Percentiles rank a stretch among this genome's conserved stretches.
Conservation (phyloP, 495 filamentous ascomycete species). For the Penicillium malachiteum region DNA sequence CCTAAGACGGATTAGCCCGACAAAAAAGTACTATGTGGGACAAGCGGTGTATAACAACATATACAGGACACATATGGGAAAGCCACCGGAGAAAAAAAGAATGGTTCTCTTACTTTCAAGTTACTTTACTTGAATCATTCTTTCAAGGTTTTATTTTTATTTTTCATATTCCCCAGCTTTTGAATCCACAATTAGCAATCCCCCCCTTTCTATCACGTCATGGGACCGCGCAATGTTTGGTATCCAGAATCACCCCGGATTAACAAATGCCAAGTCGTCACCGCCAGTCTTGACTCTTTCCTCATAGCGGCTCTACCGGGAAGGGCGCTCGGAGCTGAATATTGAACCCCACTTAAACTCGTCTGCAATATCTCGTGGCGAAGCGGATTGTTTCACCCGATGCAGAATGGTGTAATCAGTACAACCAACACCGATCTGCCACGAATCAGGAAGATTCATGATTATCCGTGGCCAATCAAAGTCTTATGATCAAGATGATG, state of each 20-base stretch:
- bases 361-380: background rate
- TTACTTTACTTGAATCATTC: no score
- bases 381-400: slow-evolving; percentile 24
- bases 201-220: slow-evolving; percentile 34
- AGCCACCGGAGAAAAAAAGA: background rate
- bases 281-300: background rate
- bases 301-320: background rate
- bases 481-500: no score
- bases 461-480: no score
- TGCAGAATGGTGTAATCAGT: slow-evolving; percentile 18
- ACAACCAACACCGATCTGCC: background rate
- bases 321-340: background rate
- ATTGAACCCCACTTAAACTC: background rate
- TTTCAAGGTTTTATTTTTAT: background rate
- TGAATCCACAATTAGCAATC: slow-evolving; percentile 26
- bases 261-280: background rate
- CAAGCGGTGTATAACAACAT: background rate
- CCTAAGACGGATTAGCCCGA: background rate
- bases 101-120: background rate
- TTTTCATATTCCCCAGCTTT: background rate
- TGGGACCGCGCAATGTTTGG: slow-evolving; percentile 1
- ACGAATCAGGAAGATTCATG: background rate
- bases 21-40: background rate
- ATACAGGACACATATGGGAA: background rate
- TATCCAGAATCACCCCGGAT: slow-evolving; percentile 3